Evolutionary conservation across 2,329 filamentous ascomycete genomes (phyloP), one percentile per base, ranked within the genome.

Genomic region (Microsporum audouinii): DNA sequence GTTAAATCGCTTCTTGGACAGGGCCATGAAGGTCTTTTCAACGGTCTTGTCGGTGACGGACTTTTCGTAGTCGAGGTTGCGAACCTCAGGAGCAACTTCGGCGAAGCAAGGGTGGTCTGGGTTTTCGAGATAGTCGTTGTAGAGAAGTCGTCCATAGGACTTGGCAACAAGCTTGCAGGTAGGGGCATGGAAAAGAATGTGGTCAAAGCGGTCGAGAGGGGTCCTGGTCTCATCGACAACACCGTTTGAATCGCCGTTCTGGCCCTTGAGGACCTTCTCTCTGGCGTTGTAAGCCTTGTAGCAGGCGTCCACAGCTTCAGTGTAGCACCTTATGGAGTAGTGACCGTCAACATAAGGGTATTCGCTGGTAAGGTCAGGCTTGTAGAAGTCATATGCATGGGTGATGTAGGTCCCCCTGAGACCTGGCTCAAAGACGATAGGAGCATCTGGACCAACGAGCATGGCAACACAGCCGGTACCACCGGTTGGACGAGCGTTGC

Each of bases 81-180:
- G 84, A 64, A 92, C 77, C 75, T 91, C 88, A 47, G 86, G 81
- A 59, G 89, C 82, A 41, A 92, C 87, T 66, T 90, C 87, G 63
- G 83, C 82, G 71, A 92, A 94, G 61, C 80, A 80, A 55, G 85
- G 76, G 74, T 81, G 79, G 64, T 84, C 80, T 56, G 88, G 84
- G 74, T 90, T 82, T 73, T 79, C 78, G 39, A 92, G 81, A 80
- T 87, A 94, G 78, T 94, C 89, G 73, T 92, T 89, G 82, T 94
- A 94, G 62, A 92, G 80, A 66, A 94, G 81, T 67, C 89, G 87
- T 63, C 84, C 89, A 72, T 91, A 94, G 17, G 88, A 91, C 79
- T 94, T 94, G 72, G 88, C 80, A 64, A 94, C 89, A 62, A 91
- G 81, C 80, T 94, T 94, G 86, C 89, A 94, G 65, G 86, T 92